Percentiles rank a stretch among this genome's conserved stretches.
These are phyloP conservation scores for Trichoderma brevicompactum DNA, from an alignment of 2,329 filamentous ascomycete genomes.

Conservation along the genomic window DNA sequence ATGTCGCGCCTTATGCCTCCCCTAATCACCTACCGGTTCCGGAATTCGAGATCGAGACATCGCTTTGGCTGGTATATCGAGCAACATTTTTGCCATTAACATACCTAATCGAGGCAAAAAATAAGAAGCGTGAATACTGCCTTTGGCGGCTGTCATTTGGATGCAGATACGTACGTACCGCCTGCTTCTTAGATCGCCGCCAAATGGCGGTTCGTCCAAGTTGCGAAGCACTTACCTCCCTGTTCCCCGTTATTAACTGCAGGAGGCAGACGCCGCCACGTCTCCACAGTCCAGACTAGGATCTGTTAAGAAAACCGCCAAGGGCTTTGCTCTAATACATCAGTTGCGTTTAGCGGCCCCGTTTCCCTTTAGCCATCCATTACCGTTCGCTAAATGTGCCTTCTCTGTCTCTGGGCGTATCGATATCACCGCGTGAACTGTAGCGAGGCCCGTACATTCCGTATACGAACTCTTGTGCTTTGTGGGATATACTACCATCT, in stretches of 20 bases:
- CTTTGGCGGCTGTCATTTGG: too few relatives aligned
- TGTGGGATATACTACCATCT: background rate
- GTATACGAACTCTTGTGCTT: background rate
- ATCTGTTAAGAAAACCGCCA: slow-evolving; percentile 15
- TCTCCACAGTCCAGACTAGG: slow-evolving; percentile 22
- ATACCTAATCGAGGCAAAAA: too few relatives aligned
- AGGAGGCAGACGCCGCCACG: slow-evolving; percentile 22
- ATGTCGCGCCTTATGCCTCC: slow-evolving; percentile 8
- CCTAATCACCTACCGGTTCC: background rate
- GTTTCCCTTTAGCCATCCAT: slow-evolving; percentile 8
- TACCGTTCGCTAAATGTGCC: slow-evolving; percentile 10
- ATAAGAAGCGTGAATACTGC: too few relatives aligned
- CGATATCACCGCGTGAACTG: background rate
- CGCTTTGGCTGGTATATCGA: background rate
- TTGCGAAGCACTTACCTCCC: background rate
- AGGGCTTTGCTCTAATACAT: slow-evolving; percentile 20
- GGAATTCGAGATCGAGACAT: background rate
- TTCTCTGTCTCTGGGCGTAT: background rate
- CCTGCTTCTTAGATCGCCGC: too few relatives aligned
- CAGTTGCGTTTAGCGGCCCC: slow-evolving; percentile 23
- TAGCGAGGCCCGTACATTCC: slow-evolving; percentile 8
- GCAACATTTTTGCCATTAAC: too few relatives aligned
- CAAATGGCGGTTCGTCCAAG: background rate
- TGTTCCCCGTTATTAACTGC: slow-evolving; percentile 17
- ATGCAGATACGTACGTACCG: too few relatives aligned